Base-by-base conservation (phyloP, 1,284 basidiomycete species). In the Cystobasidium slooffiae region DNA sequence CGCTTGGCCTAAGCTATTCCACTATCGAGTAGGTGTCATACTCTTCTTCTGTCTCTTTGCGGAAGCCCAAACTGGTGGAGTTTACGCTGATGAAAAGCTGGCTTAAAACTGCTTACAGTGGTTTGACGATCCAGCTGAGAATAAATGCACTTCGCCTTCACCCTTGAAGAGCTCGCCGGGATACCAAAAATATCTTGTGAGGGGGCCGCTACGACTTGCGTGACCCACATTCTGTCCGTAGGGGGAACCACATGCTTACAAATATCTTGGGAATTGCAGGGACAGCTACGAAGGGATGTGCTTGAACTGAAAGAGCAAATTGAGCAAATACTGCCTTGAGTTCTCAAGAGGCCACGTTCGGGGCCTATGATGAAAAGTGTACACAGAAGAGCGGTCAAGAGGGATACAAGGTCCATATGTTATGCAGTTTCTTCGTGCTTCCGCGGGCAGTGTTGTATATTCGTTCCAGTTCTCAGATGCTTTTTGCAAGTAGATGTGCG, bases 1-100 rank as follows among this genome's bases (percentile, higher is more conserved):
- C 12, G 58, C 24, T 14, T 72, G 69, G 69, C 69, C 69, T 3
- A 72, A 72, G 41, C 51, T 72, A 12, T 64, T 65, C 22, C 69
- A 72, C 39, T 72, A 72, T 22, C 47, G 69, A 24, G 69, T 65
- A n/a, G 55, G 69, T 46, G 46, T 14, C 14, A 12, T 2, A 12
- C 46, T 12, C 31, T 31, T 31, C 31, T 31, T n/a, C n/a, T n/a
- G n/a, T n/a, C n/a, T n/a, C n/a, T 31, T 31, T 31, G 31, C 5
- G 2, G 31, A 31, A 5, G 31, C 31, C 31, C 31, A 31, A 31
- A 1, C n/a, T 49, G 46, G n/a, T 6, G 46, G 46, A 12, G 12
- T n/a, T n/a, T 14, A 6, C 46, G 44, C 64, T 52, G 20, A 67
- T 14, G 18, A 22, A 46, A 20, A 16, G 43, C 47, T 20, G 41